Percentiles rank a stretch among this genome's conserved stretches.
Conservation (phyloP, 1,139 yeast genomes). For the Suhomyces chickasaworum region DNA sequence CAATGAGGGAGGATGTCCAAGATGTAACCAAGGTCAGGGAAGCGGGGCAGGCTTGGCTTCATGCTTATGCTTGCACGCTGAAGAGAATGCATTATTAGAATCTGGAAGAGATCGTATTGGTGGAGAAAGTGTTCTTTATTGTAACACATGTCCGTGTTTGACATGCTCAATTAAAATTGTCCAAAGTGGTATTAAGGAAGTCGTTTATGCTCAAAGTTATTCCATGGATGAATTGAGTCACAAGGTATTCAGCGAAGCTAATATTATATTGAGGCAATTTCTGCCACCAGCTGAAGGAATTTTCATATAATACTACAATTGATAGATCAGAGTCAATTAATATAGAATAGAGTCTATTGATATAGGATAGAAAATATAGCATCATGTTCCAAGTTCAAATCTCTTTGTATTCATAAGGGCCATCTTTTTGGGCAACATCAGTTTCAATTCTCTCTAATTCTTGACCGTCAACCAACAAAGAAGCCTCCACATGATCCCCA, state of each 20-base stretch:
- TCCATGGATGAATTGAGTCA: slow-evolving; percentile 84
- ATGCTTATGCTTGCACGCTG: slow-evolving; percentile 94
- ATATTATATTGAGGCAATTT: slow-evolving; percentile 72
- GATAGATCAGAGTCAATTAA: background rate
- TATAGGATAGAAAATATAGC: no score
- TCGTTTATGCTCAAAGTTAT: slow-evolving; percentile 90
- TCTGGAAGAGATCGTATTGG: slow-evolving; percentile 85
- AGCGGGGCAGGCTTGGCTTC: slow-evolving; percentile 65
- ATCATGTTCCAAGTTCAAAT: slow-evolving; percentile 31
- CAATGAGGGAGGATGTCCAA: slow-evolving; percentile 90
- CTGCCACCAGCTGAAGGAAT: slow-evolving; percentile 58
- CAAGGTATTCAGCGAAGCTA: slow-evolving; percentile 71
- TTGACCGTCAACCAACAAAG: slow-evolving; percentile 56
- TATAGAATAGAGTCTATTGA: no score
- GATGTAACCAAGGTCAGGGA: slow-evolving; percentile 79
- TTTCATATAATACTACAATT: slow-evolving; percentile 26
- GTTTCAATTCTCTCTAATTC: slow-evolving; percentile 58
- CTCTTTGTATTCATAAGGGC: slow-evolving; percentile 71
- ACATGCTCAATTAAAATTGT: slow-evolving; percentile 95
- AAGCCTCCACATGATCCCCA: slow-evolving; percentile 76
- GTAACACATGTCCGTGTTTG: slow-evolving; percentile 96
- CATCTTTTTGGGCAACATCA: slow-evolving; percentile 67
- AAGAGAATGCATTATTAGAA: slow-evolving; percentile 91
- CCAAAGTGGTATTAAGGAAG: slow-evolving; percentile 88
- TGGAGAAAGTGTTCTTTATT: slow-evolving; percentile 61